These are phyloP conservation scores for Solanum gandarillasii DNA, from an alignment of 257 asterid genomes.

Conservation along the genomic window DNA sequence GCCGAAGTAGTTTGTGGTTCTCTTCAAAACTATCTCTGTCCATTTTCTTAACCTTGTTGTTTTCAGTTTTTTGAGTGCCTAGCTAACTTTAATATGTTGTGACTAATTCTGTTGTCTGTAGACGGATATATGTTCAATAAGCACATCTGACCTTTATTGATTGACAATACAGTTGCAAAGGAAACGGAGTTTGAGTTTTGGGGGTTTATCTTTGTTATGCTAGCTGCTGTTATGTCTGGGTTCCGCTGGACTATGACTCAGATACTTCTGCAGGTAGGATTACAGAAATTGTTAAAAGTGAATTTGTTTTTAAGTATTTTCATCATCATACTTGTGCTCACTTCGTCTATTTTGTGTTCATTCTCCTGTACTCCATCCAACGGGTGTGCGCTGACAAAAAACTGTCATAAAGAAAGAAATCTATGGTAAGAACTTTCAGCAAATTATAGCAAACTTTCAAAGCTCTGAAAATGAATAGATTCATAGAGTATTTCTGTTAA, in stretches of 20 bases:
- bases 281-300: not conserved
- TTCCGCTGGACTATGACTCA: constrained; percentile 99
- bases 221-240: constrained; percentile 99
- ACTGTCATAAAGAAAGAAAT: constrained; percentile 74
- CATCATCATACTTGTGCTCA: constrained; percentile 10
- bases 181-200: constrained; percentile 93
- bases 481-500: not conserved
- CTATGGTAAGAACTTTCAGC: constrained; percentile 56
- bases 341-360: constrained; percentile 8
- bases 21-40: not conserved
- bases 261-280: constrained; percentile 90
- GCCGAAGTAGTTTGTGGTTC: not conserved
- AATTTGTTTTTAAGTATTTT: not conserved
- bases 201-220: constrained; percentile 94
- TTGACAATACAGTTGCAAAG: constrained; percentile 65
- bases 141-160: constrained; percentile 5
- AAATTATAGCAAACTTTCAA: not conserved
- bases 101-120: not conserved
- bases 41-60: not conserved
- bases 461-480: not conserved
- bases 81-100: not conserved
- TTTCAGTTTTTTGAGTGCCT: not conserved
- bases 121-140: not conserved
- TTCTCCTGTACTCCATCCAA: constrained; percentile 15
- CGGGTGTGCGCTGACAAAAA: constrained; percentile 31